These are phyloP conservation scores for Polyporus arcularius DNA, from an alignment of 768 basidiomycete species.

Conservation along the genomic window DNA sequence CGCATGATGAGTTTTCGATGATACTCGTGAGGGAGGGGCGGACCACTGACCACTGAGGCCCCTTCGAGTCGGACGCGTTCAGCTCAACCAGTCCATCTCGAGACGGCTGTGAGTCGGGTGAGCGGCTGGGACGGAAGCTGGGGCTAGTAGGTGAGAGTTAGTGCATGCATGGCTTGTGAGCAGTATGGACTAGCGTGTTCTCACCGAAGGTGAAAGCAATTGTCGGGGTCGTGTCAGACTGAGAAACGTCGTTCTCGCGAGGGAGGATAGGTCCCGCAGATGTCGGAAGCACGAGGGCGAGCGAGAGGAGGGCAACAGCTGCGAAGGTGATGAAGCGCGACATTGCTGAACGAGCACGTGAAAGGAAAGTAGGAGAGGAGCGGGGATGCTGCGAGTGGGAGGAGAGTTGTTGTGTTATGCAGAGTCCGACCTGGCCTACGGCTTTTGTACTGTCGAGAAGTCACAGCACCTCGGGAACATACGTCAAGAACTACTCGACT, in stretches of 20 bases:
- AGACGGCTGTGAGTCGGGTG: background rate
- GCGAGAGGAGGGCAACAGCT: background rate
- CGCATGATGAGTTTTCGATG: too few relatives aligned
- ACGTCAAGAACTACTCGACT: background rate
- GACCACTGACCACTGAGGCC: too few relatives aligned
- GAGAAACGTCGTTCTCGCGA: background rate
- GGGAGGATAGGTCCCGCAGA: constrained; percentile 3
- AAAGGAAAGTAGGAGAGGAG: background rate
- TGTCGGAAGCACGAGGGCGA: constrained; percentile 4
- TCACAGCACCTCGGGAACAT: background rate
- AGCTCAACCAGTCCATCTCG: background rate
- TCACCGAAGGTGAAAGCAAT: constrained; percentile 8
- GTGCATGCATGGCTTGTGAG: background rate
- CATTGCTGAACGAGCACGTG: background rate
- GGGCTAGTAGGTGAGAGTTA: background rate
- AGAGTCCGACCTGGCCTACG: background rate
- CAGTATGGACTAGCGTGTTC: background rate
- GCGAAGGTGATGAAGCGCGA: constrained; percentile 3
- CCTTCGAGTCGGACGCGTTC: background rate
- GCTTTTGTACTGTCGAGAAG: background rate
- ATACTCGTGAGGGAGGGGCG: too few relatives aligned
- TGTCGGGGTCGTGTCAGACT: background rate
- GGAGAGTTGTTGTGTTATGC: background rate
- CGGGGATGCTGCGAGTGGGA: background rate
- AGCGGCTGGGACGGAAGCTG: background rate